These are phyloP conservation scores for Ganoderma multipileum DNA, from an alignment of 1,284 basidiomycete genomes.

Conservation along the genomic window DNA sequence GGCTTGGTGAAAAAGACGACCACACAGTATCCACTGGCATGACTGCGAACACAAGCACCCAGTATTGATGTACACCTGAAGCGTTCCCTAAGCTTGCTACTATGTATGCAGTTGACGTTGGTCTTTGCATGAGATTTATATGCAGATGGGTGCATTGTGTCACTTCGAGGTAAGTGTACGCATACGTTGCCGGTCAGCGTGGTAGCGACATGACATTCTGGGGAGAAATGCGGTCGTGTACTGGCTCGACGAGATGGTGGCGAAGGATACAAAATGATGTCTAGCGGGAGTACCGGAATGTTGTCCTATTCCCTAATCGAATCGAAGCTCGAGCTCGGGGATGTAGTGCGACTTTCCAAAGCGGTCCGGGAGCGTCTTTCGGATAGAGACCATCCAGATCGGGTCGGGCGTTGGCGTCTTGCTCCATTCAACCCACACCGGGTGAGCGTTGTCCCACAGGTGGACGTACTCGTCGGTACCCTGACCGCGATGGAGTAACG, in stretches of 20 bases:
- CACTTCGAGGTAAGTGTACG: no score
- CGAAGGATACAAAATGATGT: background rate
- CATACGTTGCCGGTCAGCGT: no score
- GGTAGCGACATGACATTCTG: no score
- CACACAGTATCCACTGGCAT: no score
- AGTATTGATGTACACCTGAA: no score
- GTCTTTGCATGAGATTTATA: no score
- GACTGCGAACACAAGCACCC: no score
- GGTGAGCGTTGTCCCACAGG: constrained; percentile 2
- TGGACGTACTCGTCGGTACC: background rate
- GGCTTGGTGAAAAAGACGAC: no score
- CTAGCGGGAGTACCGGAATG: background rate
- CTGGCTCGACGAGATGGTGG: background rate
- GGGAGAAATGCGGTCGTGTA: background rate
- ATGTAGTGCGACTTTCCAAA: constrained; percentile 4
- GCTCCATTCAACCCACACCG: constrained; percentile 3
- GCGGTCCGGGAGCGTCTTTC: constrained; percentile 6
- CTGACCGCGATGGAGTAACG: background rate
- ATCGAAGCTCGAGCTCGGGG: constrained; percentile 5
- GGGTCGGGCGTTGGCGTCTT: background rate
- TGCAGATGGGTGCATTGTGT: no score
- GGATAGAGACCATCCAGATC: constrained; percentile 1
- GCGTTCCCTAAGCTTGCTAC: no score
- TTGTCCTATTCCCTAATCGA: background rate
- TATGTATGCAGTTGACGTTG: no score